phyloP scores from a whole-genome alignment of 2,329 filamentous ascomycete species.

The Domatiomyces catenatus region DNA sequence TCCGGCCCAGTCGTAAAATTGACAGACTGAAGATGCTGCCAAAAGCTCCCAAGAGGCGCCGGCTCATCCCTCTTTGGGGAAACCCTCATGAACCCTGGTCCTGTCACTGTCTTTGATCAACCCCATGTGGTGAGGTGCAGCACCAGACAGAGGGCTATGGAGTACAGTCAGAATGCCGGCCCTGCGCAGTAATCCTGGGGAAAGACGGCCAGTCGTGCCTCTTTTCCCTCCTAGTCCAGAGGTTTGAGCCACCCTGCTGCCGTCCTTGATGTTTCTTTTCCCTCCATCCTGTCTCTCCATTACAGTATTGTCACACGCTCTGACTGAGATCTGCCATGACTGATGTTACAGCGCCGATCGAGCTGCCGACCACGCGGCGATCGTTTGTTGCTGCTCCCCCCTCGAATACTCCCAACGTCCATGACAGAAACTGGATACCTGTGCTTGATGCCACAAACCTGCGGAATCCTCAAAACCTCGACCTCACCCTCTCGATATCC shows the following conservation, averaged over 20 bases:
- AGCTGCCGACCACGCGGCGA: slow-evolving; percentile 12
- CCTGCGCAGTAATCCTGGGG: not conserved
- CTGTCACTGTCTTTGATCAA: not conserved
- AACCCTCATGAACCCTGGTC: not conserved
- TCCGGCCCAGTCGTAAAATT: not conserved
- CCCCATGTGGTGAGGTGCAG: not conserved
- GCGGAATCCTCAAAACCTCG: not conserved
- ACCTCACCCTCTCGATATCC: not conserved
- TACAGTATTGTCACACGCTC: not conserved
- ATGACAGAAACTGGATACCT: slow-evolving; percentile 17
- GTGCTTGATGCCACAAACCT: slow-evolving; percentile 6
- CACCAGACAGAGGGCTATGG: not conserved
- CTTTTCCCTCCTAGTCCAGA: not conserved
- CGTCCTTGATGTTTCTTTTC: not conserved
- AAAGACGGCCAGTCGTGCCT: not conserved
- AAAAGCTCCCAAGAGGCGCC: not conserved
- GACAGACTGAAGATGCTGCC: not conserved
- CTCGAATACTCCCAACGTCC: slow-evolving; percentile 7
- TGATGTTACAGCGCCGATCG: slow-evolving; percentile 8
- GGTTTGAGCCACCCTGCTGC: not conserved
- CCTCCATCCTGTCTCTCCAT: not conserved
- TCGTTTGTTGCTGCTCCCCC: slow-evolving; percentile 8
- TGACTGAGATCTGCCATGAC: too few relatives aligned
- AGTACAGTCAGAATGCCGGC: not conserved
- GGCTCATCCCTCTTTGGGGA: not conserved